Evolutionary conservation across 2,329 filamentous ascomycete species (phyloP), one percentile per base, ranked within the genome.

Genomic region (Chaetothyriales sp.): DNA sequence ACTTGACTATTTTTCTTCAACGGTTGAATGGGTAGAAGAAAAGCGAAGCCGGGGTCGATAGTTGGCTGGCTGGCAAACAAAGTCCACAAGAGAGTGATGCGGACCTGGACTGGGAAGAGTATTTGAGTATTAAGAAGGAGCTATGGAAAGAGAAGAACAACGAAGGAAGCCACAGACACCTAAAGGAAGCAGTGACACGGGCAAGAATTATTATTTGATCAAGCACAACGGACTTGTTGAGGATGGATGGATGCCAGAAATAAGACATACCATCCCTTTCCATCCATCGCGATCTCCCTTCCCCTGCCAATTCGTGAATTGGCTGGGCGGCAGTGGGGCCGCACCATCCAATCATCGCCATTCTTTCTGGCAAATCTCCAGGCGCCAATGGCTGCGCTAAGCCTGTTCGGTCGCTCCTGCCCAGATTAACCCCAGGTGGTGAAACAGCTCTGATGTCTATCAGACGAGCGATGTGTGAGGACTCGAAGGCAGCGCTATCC

Each of bases 141-240:
- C 55, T 53, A 47, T 48, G 39, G 51, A 55, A 49, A 52, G 12
- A 54, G 53, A 54, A 54, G 53, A 54, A 49, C 57, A 57, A 53
- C 53, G 57, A 60, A 55, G 53, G 58, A 62, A 54, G 56, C 59
- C 51, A 53, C 55, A 55, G 55, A 60, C 57, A 52, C 51, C 44
- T 56, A 56, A 54, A 55, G 59, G 57, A 51, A 51, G 52, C 55
- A 56, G 53, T 55, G 55, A 57, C 48, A 2, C 32, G 32, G 32
- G 32, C 5, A 39, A 39, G 32, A 39, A 39, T 39, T 15, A 15
- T 5, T 36, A 5, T 5, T 36, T 36, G 28, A 39, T 39, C 32
- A 39, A 39, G 10, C 32, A 39, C 32, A 39, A 15, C 9, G 15
- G 10, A 15, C 10, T 15, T 15, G 32, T 15, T 39, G 32, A 15